A percentile compares a stretch with the other conserved stretches of the same genome.
Conservation (phyloP, 345 rosid genomes). For the Brassica rapa region DNA sequence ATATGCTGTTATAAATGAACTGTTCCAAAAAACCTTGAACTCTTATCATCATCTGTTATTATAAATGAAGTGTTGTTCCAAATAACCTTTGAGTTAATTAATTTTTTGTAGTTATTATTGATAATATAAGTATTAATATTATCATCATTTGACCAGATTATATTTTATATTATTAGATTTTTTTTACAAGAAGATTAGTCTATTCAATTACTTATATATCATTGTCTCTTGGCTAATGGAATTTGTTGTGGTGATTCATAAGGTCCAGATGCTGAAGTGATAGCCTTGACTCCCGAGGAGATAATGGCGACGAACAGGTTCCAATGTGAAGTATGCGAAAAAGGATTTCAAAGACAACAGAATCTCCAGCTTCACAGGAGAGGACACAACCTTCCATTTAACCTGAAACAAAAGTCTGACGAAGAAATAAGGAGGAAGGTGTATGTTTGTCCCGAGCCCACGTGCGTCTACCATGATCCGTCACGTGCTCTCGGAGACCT, state of each 20-base stretch:
- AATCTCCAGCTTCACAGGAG: constrained; percentile 81
- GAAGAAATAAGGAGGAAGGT: constrained; percentile 73
- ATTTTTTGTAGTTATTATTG: background rate
- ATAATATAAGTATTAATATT: background rate
- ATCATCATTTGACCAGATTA: background rate
- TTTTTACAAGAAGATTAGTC: constrained; percentile 10
- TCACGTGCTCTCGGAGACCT: constrained; percentile 82
- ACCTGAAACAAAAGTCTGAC: constrained; percentile 64
- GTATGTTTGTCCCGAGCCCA: constrained; percentile 76
- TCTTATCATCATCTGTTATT: background rate
- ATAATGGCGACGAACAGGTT: constrained; percentile 82
- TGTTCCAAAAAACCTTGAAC: background rate
- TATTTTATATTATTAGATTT: background rate
- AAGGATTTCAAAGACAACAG: constrained; percentile 80
- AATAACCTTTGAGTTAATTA: background rate
- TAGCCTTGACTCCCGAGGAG: constrained; percentile 75
- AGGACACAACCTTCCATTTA: constrained; percentile 82
- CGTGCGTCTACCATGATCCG: constrained; percentile 83
- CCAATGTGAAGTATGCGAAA: constrained; percentile 79
- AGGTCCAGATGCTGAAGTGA: constrained; percentile 89
- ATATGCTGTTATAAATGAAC: background rate
- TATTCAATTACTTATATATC: constrained; percentile 8
- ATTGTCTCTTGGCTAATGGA: background rate
- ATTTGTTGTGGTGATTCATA: background rate
- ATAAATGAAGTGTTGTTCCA: background rate